Percentiles rank a stretch among this genome's conserved stretches.
phyloP scores from a whole-genome alignment of 2,329 filamentous ascomycete species.

The Hymenoscyphus occultus region DNA sequence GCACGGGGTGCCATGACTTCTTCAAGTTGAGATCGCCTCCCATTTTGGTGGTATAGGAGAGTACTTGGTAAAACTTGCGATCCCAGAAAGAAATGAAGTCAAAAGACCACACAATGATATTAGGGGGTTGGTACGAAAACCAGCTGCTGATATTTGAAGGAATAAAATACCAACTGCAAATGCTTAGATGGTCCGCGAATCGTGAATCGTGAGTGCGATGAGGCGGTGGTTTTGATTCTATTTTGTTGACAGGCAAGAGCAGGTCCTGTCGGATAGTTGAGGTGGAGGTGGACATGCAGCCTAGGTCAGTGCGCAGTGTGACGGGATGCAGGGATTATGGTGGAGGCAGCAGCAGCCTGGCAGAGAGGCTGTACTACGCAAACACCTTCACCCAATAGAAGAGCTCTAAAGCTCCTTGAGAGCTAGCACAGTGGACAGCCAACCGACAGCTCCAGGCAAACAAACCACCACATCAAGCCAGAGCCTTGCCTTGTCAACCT shows the following conservation, averaged over 20 bases:
- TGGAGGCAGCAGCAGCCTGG: not conserved
- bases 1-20: constrained; percentile 88
- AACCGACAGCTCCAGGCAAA: not conserved
- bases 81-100: not conserved
- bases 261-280: not conserved
- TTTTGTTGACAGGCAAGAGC: not conserved
- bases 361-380: not conserved
- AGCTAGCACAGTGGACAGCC: not conserved
- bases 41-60: constrained; percentile 53
- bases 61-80: not conserved
- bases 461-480: not conserved
- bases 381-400: not conserved
- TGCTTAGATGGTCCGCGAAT: not conserved
- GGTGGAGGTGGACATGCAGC: too few species aligned
- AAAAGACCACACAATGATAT: not conserved
- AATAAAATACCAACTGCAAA: too few species aligned
- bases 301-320: too few species aligned
- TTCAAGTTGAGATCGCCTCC: constrained; percentile 95
- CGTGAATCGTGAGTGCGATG: not conserved
- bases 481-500: not conserved
- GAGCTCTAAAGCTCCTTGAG: not conserved
- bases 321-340: not conserved
- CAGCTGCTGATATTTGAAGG: not conserved
- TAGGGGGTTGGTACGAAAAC: not conserved
- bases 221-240: not conserved